Percentiles rank a stretch among this genome's conserved stretches.
Evolutionary conservation across 1,139 yeast genomes (phyloP).

Genomic region (Lodderomyces jiufengensis): DNA sequence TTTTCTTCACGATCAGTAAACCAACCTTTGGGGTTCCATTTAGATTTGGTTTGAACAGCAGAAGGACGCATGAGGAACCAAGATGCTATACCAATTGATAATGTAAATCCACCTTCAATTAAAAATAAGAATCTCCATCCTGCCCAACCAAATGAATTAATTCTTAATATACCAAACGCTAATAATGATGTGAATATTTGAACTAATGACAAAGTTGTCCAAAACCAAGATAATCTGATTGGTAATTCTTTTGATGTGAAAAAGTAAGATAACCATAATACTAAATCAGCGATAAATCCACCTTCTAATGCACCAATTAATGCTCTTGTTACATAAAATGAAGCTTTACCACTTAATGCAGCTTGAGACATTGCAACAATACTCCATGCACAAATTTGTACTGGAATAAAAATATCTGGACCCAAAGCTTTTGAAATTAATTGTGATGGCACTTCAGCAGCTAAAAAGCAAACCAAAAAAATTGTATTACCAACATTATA

Average conservation of each 20-base stretch:
- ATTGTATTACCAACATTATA: conserved; percentile 32
- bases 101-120: conserved; percentile 58
- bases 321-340: conserved; percentile 26
- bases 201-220: conserved; percentile 16
- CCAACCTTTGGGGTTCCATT: conserved; percentile 57
- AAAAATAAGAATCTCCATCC: conserved; percentile 71
- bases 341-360: conserved; percentile 20
- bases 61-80: conserved; percentile 60
- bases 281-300: conserved; percentile 32
- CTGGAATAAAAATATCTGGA: conserved; percentile 31
- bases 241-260: conserved; percentile 28
- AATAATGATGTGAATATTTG: conserved; percentile 36
- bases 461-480: conserved; percentile 24
- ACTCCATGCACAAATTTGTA: conserved; percentile 32
- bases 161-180: conserved; percentile 30
- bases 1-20: conserved; percentile 59
- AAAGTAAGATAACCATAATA: conserved; percentile 26
- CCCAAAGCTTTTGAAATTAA: conserved; percentile 31
- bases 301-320: conserved; percentile 29
- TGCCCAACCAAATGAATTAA: conserved; percentile 24
- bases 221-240: conserved; percentile 21
- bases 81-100: conserved; percentile 50
- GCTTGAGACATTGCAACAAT: conserved; percentile 28
- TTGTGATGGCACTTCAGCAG: conserved; percentile 34
- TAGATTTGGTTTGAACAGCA: conserved; percentile 49